Evolutionary conservation across 2,329 filamentous ascomycete species (phyloP), one percentile per base, ranked within the genome.

Genomic region (Alternaria triticimaculans): DNA sequence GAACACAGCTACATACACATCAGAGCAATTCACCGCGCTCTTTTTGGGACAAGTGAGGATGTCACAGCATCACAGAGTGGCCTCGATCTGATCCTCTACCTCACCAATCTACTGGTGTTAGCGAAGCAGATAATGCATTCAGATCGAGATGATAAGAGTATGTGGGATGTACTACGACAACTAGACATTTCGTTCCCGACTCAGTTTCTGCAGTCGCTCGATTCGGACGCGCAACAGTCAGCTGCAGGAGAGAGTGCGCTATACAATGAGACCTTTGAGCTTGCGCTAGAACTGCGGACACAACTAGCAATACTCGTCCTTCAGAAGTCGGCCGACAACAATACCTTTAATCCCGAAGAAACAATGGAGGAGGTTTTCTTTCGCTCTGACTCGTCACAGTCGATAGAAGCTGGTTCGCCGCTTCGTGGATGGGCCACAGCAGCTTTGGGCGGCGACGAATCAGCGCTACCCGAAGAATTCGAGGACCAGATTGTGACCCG

Each of bases 241-340:
- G 5, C 54, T 55, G 20, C 55, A 18, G 84, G 82, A 6, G 74
- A 79, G 6, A 86, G 83, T 66, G 66, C 61, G 2, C 66, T 87
- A 7, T 63, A 78, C 12, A 53, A 81, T 55, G 67, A 81, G 46
- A 86, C 84, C 0, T 84, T 87, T 59, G 71, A 82, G 4, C 66
- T 88, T 21, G 84, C 81, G 2, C 72, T 89, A 7, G 84, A 86
- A 7, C 79, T 89, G 21, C 83, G 87, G 3, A 88, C 86, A 3
- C 87, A 89, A 65, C 78, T 82, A 11, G 78, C 84, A n/a, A 84
- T 88, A 44, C 65, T 80, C n/a, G 72, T 79, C 6, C 71, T 86
- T 5, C 72, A 80, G 44, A 73, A 72, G 10, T 73, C 76, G 8
- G 66, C 77, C 28, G 60, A 76, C 15, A 64, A 78, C 26, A 63